These are phyloP conservation scores for Amaranthus palmeri DNA, from an alignment of 148 eudicot species.

Conservation along the genomic window DNA sequence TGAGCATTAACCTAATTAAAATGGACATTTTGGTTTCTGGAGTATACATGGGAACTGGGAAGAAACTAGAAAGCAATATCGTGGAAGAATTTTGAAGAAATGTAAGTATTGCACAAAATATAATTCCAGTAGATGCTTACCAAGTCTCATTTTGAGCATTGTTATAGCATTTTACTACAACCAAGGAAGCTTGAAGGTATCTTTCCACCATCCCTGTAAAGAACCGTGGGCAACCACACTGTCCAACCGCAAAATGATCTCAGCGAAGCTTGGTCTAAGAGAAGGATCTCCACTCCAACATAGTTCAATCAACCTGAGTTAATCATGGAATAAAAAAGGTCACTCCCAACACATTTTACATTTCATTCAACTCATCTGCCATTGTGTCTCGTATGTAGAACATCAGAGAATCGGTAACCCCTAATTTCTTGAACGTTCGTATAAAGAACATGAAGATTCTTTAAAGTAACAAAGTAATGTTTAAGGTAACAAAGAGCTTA, in stretches of 20 bases:
- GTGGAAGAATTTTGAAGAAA: background rate
- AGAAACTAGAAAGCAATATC: background rate
- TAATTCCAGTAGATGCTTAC: conserved; percentile 18
- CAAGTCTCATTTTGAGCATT: conserved; percentile 6
- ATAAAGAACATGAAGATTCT: background rate
- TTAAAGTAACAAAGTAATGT: background rate
- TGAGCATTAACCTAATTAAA: no score
- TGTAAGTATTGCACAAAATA: background rate
- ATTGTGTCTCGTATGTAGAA: background rate
- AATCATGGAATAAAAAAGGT: no score
- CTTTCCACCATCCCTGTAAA: conserved; percentile 98
- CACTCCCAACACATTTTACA: no score
- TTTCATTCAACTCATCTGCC: background rate
- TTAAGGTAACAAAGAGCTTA: conserved; percentile 32
- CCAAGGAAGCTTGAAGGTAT: conserved; percentile 95
- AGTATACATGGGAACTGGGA: background rate
- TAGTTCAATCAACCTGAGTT: conserved; percentile 71
- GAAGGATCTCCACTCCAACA: conserved; percentile 59
- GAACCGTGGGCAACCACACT: conserved; percentile 55
- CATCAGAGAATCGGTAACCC: background rate
- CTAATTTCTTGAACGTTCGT: background rate
- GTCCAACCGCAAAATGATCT: conserved; percentile 72
- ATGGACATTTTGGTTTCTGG: background rate
- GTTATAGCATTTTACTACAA: conserved; percentile 18
- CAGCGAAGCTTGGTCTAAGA: conserved; percentile 68